Conservation (phyloP, 257 asterid species). For the Primulina tabacum region DNA sequence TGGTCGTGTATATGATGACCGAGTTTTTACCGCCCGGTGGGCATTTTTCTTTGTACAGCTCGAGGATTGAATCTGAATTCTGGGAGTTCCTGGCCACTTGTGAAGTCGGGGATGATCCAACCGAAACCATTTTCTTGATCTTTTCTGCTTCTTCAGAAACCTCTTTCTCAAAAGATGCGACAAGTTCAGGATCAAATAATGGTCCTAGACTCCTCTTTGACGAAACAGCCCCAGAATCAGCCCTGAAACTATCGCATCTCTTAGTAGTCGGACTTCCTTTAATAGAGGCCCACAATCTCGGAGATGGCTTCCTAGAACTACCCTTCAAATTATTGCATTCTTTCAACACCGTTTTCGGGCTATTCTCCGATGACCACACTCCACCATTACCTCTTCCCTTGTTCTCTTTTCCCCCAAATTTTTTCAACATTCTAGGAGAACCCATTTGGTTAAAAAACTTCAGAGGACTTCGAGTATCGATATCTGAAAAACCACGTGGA, state of each 20-base stretch:
- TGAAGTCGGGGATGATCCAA: constrained; percentile 13
- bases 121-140: constrained; percentile 49
- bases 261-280: constrained; percentile 25
- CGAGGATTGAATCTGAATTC: constrained; percentile 35
- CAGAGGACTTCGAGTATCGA: constrained; percentile 59
- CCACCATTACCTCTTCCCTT: constrained; percentile 25
- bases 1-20: constrained; percentile 65
- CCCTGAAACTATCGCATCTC: constrained; percentile 41
- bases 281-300: no score
- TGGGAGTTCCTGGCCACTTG: constrained; percentile 21
- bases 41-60: constrained; percentile 41
- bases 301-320: constrained; percentile 52
- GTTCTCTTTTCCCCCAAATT: constrained; percentile 67
- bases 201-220: constrained; percentile 59
- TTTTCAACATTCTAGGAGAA: constrained; percentile 64
- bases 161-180: constrained; percentile 49
- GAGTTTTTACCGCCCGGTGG: constrained; percentile 70
- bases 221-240: constrained; percentile 20
- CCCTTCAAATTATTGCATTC: constrained; percentile 33
- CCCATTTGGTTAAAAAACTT: constrained; percentile 65
- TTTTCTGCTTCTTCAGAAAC: constrained; percentile 50
- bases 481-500: constrained; percentile 37
- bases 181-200: constrained; percentile 55
- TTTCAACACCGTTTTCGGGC: constrained; percentile 48
- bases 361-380: constrained; percentile 32